phyloP scores from a whole-genome alignment of 2,329 filamentous ascomycete species.

The Calonectria ilicicola region DNA sequence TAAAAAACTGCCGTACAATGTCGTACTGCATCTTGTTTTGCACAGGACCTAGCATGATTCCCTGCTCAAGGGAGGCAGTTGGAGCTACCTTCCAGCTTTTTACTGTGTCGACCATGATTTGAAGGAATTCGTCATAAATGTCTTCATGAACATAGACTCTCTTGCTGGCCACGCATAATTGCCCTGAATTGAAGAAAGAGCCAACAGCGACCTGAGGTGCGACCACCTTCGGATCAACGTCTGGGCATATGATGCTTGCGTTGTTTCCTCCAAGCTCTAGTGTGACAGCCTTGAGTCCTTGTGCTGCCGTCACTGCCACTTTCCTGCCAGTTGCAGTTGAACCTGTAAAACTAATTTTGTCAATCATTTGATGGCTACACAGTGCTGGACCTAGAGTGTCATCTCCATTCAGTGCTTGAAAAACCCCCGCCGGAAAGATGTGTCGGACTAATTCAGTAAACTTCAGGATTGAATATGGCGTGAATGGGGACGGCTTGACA shows the following conservation, averaged over 20 bases:
- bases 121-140: not conserved
- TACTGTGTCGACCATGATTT: not conserved
- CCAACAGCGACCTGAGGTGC: not conserved
- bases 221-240: not conserved
- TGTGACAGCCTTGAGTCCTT: constrained; percentile 63
- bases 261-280: constrained; percentile 15
- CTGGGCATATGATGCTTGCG: not conserved
- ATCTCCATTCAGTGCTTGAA: constrained; percentile 71
- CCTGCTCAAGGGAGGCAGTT: not conserved
- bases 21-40: constrained; percentile 6
- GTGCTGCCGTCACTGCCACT: constrained; percentile 64
- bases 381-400: constrained; percentile 69
- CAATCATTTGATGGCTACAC: constrained; percentile 66
- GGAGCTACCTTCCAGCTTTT: not conserved
- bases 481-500: constrained; percentile 65
- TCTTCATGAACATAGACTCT: not conserved
- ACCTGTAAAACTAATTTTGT: constrained; percentile 74
- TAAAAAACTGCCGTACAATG: not conserved
- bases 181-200: constrained; percentile 50
- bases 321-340: constrained; percentile 69
- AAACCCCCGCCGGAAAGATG: constrained; percentile 69
- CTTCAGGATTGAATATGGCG: constrained; percentile 68
- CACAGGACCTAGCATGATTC: not conserved
- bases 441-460: constrained; percentile 65
- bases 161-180: constrained; percentile 14